A percentile compares a stretch with the other conserved stretches of the same genome.
Evolutionary conservation across 1,284 basidiomycete species (phyloP).

Genomic region (Phaffia rhodozyma): DNA sequence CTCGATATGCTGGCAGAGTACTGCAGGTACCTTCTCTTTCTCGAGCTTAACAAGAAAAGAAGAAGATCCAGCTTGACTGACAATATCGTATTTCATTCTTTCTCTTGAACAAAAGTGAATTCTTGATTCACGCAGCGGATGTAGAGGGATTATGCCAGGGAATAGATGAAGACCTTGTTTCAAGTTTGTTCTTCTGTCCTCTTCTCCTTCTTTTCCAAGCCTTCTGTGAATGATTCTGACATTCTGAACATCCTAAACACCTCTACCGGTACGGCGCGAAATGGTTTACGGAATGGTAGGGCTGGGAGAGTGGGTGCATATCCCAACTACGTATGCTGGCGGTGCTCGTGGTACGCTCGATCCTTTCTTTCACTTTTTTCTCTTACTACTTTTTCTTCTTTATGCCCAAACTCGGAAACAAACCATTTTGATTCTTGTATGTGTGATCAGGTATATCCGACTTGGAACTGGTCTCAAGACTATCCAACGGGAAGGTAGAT

Average conservation of each 20-base stretch:
- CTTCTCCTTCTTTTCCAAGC: not conserved
- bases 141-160: conserved; percentile 96
- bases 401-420: not conserved
- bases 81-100: too few relatives aligned
- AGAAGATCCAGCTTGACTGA: too few relatives aligned
- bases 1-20: conserved; percentile 56
- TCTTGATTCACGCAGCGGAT: conserved; percentile 92
- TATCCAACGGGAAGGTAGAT: conserved; percentile 80
- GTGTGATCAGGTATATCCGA: conserved; percentile 58
- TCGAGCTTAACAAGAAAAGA: too few relatives aligned
- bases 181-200: conserved; percentile 42
- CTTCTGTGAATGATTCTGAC: not conserved
- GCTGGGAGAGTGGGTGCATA: conserved; percentile 79
- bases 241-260: not conserved
- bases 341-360: conserved; percentile 65
- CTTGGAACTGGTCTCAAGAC: conserved; percentile 63
- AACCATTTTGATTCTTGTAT: not conserved
- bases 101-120: conserved; percentile 52
- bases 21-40: conserved; percentile 48
- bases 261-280: too few relatives aligned
- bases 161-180: conserved; percentile 81
- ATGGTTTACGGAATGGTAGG: conserved; percentile 38
- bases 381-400: not conserved
- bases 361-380: not conserved
- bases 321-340: conserved; percentile 94